These are phyloP conservation scores for Gossypium mustelinum DNA, from an alignment of 345 rosid genomes.

Conservation along the genomic window DNA sequence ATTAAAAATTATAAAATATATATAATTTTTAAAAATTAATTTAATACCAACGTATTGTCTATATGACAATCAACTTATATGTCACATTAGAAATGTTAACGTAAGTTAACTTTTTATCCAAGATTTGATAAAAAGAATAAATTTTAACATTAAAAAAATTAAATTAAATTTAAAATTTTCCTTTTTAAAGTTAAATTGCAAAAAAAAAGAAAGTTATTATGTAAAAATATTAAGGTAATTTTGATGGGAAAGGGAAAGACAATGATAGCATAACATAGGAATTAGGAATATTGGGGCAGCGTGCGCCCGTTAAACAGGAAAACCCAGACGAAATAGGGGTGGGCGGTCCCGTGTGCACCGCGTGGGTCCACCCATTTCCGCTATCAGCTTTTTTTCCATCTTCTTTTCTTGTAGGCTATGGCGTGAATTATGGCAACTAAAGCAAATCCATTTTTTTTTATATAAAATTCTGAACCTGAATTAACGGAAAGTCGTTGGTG, in stretches of 20 bases:
- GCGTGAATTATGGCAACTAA: slow-evolving; percentile 3
- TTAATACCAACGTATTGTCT: too few relatives aligned
- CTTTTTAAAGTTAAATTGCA: neutral
- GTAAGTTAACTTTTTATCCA: too few relatives aligned
- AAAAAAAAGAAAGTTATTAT: neutral
- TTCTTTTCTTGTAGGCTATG: neutral
- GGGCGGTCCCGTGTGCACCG: neutral
- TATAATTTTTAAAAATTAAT: too few relatives aligned
- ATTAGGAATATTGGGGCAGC: neutral
- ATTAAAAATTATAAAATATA: too few relatives aligned
- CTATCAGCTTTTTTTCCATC: neutral
- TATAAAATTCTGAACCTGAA: neutral
- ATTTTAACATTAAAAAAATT: too few relatives aligned
- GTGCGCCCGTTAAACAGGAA: neutral
- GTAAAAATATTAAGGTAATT: too few relatives aligned
- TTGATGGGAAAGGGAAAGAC: neutral
- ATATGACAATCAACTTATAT: too few relatives aligned
- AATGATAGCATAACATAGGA: neutral
- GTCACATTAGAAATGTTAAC: too few relatives aligned
- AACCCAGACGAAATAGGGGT: neutral
- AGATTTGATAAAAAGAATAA: too few relatives aligned
- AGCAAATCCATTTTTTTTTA: neutral
- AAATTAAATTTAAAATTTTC: too few relatives aligned
- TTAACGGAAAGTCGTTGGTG: neutral
- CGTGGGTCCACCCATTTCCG: slow-evolving; percentile 5